Conservation (phyloP, 306 rosid genomes). For the Senna siamea region DNA sequence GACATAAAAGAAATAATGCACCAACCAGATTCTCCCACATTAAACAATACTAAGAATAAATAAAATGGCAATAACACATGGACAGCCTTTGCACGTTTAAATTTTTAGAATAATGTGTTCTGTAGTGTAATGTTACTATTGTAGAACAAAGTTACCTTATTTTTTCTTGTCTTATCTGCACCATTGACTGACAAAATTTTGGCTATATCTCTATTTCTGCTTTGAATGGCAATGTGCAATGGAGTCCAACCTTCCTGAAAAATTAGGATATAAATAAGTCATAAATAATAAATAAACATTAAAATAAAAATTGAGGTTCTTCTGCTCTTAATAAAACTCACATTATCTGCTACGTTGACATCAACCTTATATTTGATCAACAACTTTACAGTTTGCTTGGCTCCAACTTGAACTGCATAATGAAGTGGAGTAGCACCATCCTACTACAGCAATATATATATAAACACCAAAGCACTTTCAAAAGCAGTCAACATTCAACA, state of each 20-base stretch:
- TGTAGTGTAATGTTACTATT: not conserved
- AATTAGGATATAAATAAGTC: constrained; percentile 9
- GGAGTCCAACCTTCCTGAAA: constrained; percentile 97
- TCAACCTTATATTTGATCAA: constrained; percentile 80
- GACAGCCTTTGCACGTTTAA: constrained; percentile 6
- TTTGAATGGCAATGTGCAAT: constrained; percentile 84
- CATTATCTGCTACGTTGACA: constrained; percentile 79
- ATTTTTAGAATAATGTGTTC: not conserved
- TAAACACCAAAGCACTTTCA: constrained; percentile 30
- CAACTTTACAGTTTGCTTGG: constrained; percentile 82
- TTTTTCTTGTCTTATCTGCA: constrained; percentile 76
- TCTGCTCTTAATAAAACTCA: constrained; percentile 38
- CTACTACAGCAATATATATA: constrained; percentile 49
- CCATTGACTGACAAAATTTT: constrained; percentile 84
- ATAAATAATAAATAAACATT: not conserved
- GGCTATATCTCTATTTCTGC: constrained; percentile 81
- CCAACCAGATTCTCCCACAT: not conserved
- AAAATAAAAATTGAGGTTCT: constrained; percentile 15
- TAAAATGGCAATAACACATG: constrained; percentile 1
- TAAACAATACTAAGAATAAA: constrained; percentile 25
- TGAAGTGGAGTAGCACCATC: constrained; percentile 98
- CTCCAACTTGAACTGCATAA: constrained; percentile 94
- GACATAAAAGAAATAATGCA: constrained; percentile 7
- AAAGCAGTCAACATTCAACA: constrained; percentile 3
- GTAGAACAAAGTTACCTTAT: constrained; percentile 61